Conservation (phyloP, 1,284 basidiomycete species). For the Quambalaria eucalypti region DNA sequence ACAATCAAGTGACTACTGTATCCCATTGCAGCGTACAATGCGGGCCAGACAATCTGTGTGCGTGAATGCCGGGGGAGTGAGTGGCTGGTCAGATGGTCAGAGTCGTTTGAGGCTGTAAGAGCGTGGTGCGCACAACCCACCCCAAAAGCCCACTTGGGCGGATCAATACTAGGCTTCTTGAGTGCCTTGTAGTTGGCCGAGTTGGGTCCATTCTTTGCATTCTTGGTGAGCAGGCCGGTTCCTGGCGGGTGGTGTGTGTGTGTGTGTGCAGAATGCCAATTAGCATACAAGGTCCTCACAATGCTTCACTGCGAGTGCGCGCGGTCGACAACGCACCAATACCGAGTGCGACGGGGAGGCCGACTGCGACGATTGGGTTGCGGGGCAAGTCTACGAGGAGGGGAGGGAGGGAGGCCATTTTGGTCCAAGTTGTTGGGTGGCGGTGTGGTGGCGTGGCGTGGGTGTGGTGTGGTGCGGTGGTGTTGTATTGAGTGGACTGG, state of each 20-base stretch:
- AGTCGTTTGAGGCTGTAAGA: no score
- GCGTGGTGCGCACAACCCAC: no score
- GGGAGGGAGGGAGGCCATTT: slow-evolving; percentile 2
- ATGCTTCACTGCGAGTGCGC: no score
- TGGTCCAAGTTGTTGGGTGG: neutral
- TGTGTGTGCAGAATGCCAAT: no score
- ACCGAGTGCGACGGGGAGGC: slow-evolving; percentile 19
- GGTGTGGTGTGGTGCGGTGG: no score
- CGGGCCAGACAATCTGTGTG: slow-evolving; percentile 54
- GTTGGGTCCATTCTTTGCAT: slow-evolving; percentile 24
- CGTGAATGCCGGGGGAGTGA: neutral
- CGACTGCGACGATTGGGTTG: slow-evolving; percentile 38
- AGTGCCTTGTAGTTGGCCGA: slow-evolving; percentile 32
- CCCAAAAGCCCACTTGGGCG: slow-evolving; percentile 15
- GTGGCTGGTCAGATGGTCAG: no score
- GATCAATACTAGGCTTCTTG: slow-evolving; percentile 31
- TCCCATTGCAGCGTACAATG: slow-evolving; percentile 57
- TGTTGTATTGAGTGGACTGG: no score
- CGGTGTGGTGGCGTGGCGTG: neutral
- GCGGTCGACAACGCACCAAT: neutral
- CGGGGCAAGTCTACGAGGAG: slow-evolving; percentile 16
- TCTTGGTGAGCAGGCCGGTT: slow-evolving; percentile 26
- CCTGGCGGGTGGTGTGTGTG: no score
- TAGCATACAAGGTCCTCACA: no score
- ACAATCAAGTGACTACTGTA: slow-evolving; percentile 60